Base-by-base conservation (phyloP, 1,139 yeast species). In the Pneumocystis jirovecii region DNA sequence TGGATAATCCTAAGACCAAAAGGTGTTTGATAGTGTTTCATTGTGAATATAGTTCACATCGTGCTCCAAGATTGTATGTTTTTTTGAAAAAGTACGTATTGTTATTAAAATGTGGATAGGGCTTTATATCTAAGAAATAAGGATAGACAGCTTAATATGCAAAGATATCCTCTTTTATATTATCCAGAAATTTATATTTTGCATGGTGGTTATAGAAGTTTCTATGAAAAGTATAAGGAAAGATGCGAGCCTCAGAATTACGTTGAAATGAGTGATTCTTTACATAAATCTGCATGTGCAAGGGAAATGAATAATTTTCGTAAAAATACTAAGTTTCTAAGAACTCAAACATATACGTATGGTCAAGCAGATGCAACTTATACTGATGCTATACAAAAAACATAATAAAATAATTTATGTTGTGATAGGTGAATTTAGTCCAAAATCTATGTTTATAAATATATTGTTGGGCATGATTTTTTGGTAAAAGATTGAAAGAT, bases 11-110 rank as follows among this genome's bases (percentile, higher is more conserved):
- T 69, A 69, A 66, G 45, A 69, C 73, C 64, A 73, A 75, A 65
- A 77, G 80, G 63, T 75, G 76, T 29, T 76, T 93, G 66, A 75
- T 91, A 25, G 80, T 95, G 17, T 91, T 93, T 77, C 97, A 93
- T 75, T 93, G 98, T 76, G 98, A 93, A 75, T 91, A 89, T 74
- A 86, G 96, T 64, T 84, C 95, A 1, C 89, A 87, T 74, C 81
- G 98, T 67, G 96, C 97, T 12, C 98, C 98, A 2, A 79, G 87
- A 64, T 84, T 93, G 57, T 50, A 50, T 50, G 57, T 50, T 50
- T 44, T 44, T 44, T 19, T 25, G 8, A 2, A 19, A 19, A 42
- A 25, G 3, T 50, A 50, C 25, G 15, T 15, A 8, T 25, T 25
- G n/a, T 50, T 4, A 15, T 25, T 50, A n/a, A 39, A 19, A 61